phyloP scores from a whole-genome alignment of 2,329 filamentous ascomycete species.

The Hypoxylon sp. region DNA sequence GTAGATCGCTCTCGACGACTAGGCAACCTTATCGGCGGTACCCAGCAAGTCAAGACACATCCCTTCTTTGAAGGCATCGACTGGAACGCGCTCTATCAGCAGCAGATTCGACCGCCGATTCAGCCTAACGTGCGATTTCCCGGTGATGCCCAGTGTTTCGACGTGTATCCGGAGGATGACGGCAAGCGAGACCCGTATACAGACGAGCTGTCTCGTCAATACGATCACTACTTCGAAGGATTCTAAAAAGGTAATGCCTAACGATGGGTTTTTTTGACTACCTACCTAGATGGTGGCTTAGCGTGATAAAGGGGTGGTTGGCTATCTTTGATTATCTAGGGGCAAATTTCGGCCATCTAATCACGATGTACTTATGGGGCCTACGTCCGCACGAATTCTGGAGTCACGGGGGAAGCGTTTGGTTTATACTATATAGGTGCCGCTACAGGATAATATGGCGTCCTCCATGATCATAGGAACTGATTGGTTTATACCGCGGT shows the following conservation, averaged over 20 bases:
- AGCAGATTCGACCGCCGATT: constrained; percentile 73
- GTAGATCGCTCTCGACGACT: constrained; percentile 80
- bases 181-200: constrained; percentile 72
- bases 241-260: constrained; percentile 59
- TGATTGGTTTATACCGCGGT: no score
- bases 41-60: constrained; percentile 75
- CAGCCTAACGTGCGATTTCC: constrained; percentile 76
- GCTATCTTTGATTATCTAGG: constrained; percentile 7
- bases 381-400: constrained; percentile 13
- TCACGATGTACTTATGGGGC: constrained; percentile 18
- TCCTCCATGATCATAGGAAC: no score
- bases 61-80: constrained; percentile 77
- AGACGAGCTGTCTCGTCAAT: constrained; percentile 71
- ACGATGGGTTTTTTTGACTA: constrained; percentile 10
- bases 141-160: constrained; percentile 82
- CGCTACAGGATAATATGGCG: no score
- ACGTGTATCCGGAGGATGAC: constrained; percentile 82
- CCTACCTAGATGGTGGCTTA: constrained; percentile 10
- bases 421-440: constrained; percentile 25
- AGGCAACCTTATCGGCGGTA: constrained; percentile 80
- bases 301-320: constrained; percentile 11
- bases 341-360: background rate
- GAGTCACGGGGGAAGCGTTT: constrained; percentile 24
- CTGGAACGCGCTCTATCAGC: constrained; percentile 76
- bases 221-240: constrained; percentile 75